Conservation (phyloP, 2,329 filamentous ascomycete genomes). For the Claviceps spartinae region DNA sequence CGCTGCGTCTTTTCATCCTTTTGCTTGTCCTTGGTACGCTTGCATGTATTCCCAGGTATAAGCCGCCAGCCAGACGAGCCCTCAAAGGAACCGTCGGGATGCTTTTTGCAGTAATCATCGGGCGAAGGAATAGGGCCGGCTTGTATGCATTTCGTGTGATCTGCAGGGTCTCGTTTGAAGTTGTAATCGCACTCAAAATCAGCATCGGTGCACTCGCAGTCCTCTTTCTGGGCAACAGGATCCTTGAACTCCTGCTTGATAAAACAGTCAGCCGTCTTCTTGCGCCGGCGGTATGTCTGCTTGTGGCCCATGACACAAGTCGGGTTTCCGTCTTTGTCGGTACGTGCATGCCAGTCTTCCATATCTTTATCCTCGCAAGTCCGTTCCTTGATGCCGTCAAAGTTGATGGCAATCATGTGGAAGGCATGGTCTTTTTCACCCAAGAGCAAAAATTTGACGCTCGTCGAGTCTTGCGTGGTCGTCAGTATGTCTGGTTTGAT, state of each 20-base stretch:
- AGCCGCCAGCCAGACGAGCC: slow-evolving; percentile 84
- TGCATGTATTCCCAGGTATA: slow-evolving; percentile 73
- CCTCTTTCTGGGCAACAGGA: slow-evolving; percentile 51
- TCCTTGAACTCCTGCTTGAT: slow-evolving; percentile 76
- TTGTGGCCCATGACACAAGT: slow-evolving; percentile 94
- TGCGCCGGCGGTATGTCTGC: slow-evolving; percentile 73
- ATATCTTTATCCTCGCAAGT: slow-evolving; percentile 69
- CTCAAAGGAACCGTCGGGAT: slow-evolving; percentile 57
- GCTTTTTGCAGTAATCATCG: slow-evolving; percentile 55
- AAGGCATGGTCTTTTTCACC: slow-evolving; percentile 45
- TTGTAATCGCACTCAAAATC: slow-evolving; percentile 98
- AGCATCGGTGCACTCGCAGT: slow-evolving; percentile 66
- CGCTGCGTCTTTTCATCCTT: slow-evolving; percentile 63
- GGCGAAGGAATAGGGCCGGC: slow-evolving; percentile 51
- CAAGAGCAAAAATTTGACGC: slow-evolving; percentile 74
- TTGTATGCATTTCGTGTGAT: slow-evolving; percentile 55
- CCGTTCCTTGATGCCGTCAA: slow-evolving; percentile 63
- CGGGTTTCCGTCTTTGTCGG: slow-evolving; percentile 65
- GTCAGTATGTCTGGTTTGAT: slow-evolving; percentile 63
- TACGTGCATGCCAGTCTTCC: slow-evolving; percentile 77
- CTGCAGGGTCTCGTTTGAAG: slow-evolving; percentile 52
- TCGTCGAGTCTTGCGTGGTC: slow-evolving; percentile 85
- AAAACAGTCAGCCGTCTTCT: slow-evolving; percentile 80
- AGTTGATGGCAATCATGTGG: slow-evolving; percentile 67
- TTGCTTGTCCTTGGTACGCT: slow-evolving; percentile 43